A percentile compares a stretch with the other conserved stretches of the same genome.
These are phyloP conservation scores for Leptographium radiaticola DNA, from an alignment of 2,329 filamentous ascomycete species.

Conservation along the genomic window DNA sequence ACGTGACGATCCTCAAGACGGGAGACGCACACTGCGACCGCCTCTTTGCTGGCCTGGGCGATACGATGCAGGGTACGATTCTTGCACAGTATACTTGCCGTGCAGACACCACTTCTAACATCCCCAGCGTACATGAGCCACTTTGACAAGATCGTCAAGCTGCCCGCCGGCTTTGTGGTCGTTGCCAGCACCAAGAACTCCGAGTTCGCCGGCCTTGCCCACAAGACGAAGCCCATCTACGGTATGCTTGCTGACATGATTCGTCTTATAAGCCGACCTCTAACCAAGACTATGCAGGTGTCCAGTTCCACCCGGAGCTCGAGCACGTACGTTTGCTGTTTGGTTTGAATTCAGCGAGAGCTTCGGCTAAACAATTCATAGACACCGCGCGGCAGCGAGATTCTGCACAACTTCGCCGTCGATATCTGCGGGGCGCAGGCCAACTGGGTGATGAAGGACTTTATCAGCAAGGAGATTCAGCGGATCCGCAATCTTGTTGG, in stretches of 20 bases:
- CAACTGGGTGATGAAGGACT: conserved; percentile 79
- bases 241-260: conserved; percentile 21
- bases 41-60: conserved; percentile 65
- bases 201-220: conserved; percentile 65
- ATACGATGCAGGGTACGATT: conserved; percentile 39
- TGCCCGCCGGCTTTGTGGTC: conserved; percentile 58
- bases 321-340: conserved; percentile 5
- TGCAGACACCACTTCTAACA: neutral
- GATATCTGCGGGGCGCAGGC: conserved; percentile 64
- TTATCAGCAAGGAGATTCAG: conserved; percentile 66
- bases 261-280: too few relatives aligned
- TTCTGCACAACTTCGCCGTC: conserved; percentile 75
- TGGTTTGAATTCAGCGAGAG: too few relatives aligned
- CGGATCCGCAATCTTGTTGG: conserved; percentile 76
- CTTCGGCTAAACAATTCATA: neutral
- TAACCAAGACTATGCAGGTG: conserved; percentile 23
- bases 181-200: conserved; percentile 66
- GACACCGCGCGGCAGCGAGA: conserved; percentile 52
- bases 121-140: conserved; percentile 67
- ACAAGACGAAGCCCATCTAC: conserved; percentile 55
- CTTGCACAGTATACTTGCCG: neutral
- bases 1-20: conserved; percentile 47
- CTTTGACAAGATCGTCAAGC: conserved; percentile 26
- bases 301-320: conserved; percentile 87
- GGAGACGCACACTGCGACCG: conserved; percentile 53